Base-by-base conservation (phyloP, 140 eudicot genomes). In the Flaveria floridana region DNA sequence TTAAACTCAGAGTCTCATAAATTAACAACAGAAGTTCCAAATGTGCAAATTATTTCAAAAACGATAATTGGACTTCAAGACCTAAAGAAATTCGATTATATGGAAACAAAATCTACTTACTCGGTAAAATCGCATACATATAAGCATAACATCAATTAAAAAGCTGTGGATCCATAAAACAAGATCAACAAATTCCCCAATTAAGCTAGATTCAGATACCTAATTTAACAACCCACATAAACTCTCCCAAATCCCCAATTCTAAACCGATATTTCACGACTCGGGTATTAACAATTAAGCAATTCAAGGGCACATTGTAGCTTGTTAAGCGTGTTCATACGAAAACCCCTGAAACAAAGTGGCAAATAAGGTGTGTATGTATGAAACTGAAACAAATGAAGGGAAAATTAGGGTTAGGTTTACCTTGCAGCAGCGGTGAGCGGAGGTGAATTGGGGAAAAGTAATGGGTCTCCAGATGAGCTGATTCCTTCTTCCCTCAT, bases 401-500 rank as follows among this genome's bases (percentile, higher is more conserved):
- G 4, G 5, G 4, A 21, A 48, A 78, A 71, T 72, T 79, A 81
- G 86, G 87, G 82, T 82, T 75, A 20, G 82, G 77, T 56, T 50
- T 75, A 89, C 92, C 92, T 89, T 21, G 94, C 89, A 50, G 94
- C 88, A 74, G 91, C 85, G 50, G 92, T 87, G 14, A 90, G 77
- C 18, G 87, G 83, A 15, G 91, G 74, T 18, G 88, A 84, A 61
- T 82, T 82, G 53, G 83, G 89, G 53, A 81, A 73, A 65, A 82
- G 63, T 19, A 85, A 67, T 14, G 90, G 89, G 81, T 88, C 85
- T 2, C 83, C 81, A 1, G 95, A 86, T 42, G 97, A 86, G 87
- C 97, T 90, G 26, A 86, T 80, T 9, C 84, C 95, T 81, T 90
- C 95, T 81, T 90, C 97, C 75, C 80, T 84, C 95, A 88, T 84